Base-by-base conservation (phyloP, 129 eudicot genomes). In the Flaveria sonorensis region DNA sequence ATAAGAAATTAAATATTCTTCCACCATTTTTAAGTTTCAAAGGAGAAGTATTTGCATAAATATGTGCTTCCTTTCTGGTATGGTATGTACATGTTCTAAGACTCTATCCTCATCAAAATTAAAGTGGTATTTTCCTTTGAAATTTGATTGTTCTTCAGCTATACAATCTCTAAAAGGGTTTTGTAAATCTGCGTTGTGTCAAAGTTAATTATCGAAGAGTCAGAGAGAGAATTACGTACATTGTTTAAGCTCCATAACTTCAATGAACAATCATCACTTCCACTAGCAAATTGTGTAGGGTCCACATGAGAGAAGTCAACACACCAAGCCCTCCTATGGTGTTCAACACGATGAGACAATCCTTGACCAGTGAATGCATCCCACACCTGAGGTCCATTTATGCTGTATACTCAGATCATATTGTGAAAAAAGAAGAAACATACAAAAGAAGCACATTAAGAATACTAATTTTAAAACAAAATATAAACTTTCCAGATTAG, bases 241-340 rank as follows among this genome's bases (percentile, higher is more conserved):
- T 83, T 83, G 70, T 87, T 87, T 75, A 85, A 74, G 82, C 70
- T 84, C 96, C 96, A 90, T 24, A 90, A 67, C 79, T 83, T 90
- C 56, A 87, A 80, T 18, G 81, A 76, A 52, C 87, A 61, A 76
- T 90, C 96, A 82, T 90, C 96, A 63, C 96, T 72, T 47, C 87
- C 92, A 46, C 87, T 90, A 42, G 87, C 90, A 11, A 90, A 77
- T 65, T 66, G 83, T 2, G 81, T 85, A 10, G 96, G 92, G 32
- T 82, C 87, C 63, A 77, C 87, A 24, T 19, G 90, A 70, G 96
- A 90, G 59, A 85, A 85, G 79, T 90, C 92, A 45, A 90, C 87
- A 67, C 88, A 85, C 96, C 96, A 90, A 76, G 92, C 92, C 81
- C 90, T 83, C 50, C 69, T 63, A n/a, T 79, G 66, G 72, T 90